phyloP scores from a whole-genome alignment of 1,139 yeast genomes.

The Yamadazyma siamensis region DNA sequence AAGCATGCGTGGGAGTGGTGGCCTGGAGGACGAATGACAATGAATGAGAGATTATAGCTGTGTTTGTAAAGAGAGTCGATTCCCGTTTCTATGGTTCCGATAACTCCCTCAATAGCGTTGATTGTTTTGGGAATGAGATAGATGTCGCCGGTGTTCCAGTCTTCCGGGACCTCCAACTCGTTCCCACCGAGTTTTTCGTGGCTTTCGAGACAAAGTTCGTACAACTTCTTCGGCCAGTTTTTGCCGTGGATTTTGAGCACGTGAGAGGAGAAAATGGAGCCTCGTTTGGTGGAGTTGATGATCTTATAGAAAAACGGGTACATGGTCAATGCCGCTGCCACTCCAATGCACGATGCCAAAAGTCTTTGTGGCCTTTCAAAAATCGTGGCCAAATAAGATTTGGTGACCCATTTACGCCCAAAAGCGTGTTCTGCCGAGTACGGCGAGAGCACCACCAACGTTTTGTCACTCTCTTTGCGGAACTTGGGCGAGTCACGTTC shows the following conservation, averaged over 20 bases:
- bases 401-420: slow-evolving; percentile 74
- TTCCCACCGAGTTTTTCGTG: slow-evolving; percentile 52
- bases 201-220: slow-evolving; percentile 58
- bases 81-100: slow-evolving; percentile 76
- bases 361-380: slow-evolving; percentile 85
- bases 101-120: slow-evolving; percentile 73
- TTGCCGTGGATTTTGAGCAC: slow-evolving; percentile 73
- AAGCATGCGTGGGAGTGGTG: slow-evolving; percentile 85
- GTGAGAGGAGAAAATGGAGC: slow-evolving; percentile 53
- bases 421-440: slow-evolving; percentile 65
- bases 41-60: slow-evolving; percentile 58
- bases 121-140: slow-evolving; percentile 67
- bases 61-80: slow-evolving; percentile 52
- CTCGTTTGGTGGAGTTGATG: slow-evolving; percentile 44
- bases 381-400: slow-evolving; percentile 62
- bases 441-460: slow-evolving; percentile 57
- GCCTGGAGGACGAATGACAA: slow-evolving; percentile 80
- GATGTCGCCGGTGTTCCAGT: slow-evolving; percentile 84
- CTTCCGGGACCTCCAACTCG: slow-evolving; percentile 71
- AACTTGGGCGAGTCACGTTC: slow-evolving; percentile 48
- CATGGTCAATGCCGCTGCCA: slow-evolving; percentile 72
- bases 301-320: slow-evolving; percentile 60
- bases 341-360: slow-evolving; percentile 72
- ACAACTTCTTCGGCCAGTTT: slow-evolving; percentile 64
- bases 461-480: slow-evolving; percentile 42